Evolutionary conservation across 2,329 filamentous ascomycete genomes (phyloP).

Genomic region (Pseudogymnoascus sp.): DNA sequence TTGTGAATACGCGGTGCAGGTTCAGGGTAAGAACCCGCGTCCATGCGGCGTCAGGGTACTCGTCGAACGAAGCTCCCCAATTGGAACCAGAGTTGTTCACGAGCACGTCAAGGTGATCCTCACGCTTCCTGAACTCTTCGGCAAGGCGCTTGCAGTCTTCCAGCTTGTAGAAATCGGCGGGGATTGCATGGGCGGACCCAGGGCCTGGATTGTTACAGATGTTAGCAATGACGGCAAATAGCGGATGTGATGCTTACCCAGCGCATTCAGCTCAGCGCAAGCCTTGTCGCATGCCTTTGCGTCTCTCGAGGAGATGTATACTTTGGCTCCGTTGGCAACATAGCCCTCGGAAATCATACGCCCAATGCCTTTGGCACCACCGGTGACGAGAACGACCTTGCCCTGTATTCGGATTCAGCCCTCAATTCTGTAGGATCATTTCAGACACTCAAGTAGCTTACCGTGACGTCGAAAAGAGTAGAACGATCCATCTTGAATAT

Average conservation of each 20-base stretch:
- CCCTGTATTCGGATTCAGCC: slow-evolving; percentile 25
- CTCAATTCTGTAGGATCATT: background rate
- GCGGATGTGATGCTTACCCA: slow-evolving; percentile 32
- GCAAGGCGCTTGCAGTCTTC: slow-evolving; percentile 50
- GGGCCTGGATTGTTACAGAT: slow-evolving; percentile 24
- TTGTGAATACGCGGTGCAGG: slow-evolving; percentile 58
- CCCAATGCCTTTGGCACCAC: slow-evolving; percentile 54
- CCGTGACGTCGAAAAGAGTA: slow-evolving; percentile 52
- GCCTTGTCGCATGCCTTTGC: slow-evolving; percentile 53
- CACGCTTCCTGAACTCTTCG: slow-evolving; percentile 44
- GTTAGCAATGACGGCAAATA: background rate
- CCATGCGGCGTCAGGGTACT: slow-evolving; percentile 52
- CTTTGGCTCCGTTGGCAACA: slow-evolving; percentile 56
- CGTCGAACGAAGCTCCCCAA: slow-evolving; percentile 54
- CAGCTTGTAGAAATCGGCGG: slow-evolving; percentile 56
- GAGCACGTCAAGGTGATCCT: slow-evolving; percentile 50
- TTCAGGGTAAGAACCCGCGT: slow-evolving; percentile 50
- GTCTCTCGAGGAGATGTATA: slow-evolving; percentile 62
- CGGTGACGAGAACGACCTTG: slow-evolving; percentile 52
- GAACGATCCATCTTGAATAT: slow-evolving; percentile 42
- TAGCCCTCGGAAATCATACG: slow-evolving; percentile 61
- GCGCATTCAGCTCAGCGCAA: slow-evolving; percentile 46
- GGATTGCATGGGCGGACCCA: slow-evolving; percentile 51
- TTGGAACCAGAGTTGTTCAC: slow-evolving; percentile 60
- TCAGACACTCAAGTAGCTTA: slow-evolving; percentile 24